Conservation (phyloP, 345 rosid species). For the Salix viminalis region DNA sequence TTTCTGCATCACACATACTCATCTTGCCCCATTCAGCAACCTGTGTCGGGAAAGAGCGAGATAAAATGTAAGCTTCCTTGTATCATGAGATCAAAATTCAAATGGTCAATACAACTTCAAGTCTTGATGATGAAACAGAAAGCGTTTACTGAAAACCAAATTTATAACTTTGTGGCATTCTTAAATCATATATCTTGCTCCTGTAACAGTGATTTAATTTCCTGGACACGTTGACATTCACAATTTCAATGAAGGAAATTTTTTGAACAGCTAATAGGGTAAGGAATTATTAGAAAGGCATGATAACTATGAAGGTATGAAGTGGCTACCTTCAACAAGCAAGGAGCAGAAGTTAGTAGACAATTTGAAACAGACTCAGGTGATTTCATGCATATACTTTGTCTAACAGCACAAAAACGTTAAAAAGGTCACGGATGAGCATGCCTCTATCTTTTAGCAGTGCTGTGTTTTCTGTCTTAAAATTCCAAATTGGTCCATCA, state of each 20-base stretch:
- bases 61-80: neutral
- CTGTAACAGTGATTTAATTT: neutral
- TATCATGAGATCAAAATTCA: neutral
- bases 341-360: neutral
- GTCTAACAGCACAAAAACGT: neutral
- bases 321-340: neutral
- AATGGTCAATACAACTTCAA: neutral
- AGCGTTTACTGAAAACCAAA: neutral
- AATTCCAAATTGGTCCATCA: neutral
- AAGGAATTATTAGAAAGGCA: neutral
- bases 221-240: neutral
- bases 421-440: neutral
- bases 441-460: neutral
- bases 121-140: neutral
- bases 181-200: neutral
- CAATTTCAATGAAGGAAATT: neutral
- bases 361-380: neutral
- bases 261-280: neutral
- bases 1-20: conserved; percentile 96
- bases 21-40: conserved; percentile 93
- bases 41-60: conserved; percentile 30
- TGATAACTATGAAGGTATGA: neutral
- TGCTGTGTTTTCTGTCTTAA: neutral
- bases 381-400: neutral
- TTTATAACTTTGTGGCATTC: neutral